A percentile compares a stretch with the other conserved stretches of the same genome.
phyloP scores from a whole-genome alignment of 306 rosid species.

The Malus asiatica region DNA sequence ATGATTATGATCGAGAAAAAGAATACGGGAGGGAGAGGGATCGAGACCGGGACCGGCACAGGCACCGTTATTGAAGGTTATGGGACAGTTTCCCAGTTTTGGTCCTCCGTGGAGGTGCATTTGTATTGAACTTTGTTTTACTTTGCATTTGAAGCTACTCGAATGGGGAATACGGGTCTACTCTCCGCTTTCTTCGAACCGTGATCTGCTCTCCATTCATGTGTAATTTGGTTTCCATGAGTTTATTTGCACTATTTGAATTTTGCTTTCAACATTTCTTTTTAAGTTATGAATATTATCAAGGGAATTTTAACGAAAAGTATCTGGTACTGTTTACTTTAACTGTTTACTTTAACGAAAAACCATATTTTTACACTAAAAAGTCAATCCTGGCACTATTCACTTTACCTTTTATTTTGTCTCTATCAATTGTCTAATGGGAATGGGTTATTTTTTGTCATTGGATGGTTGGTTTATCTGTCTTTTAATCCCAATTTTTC shows the following conservation, averaged over 20 bases:
- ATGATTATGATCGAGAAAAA: slow-evolving; percentile 52
- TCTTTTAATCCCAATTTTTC: neutral
- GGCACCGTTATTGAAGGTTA: slow-evolving; percentile 50
- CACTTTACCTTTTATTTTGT: no score
- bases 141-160: neutral
- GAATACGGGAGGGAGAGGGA: slow-evolving; percentile 63
- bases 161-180: neutral
- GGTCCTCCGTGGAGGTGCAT: neutral
- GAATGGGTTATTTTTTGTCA: neutral
- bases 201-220: neutral
- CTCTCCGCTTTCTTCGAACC: neutral
- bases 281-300: neutral
- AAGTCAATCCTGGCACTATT: no score
- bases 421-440: neutral
- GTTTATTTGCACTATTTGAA: neutral
- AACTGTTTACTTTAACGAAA: no score
- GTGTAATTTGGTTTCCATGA: neutral
- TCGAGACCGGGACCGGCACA: slow-evolving; percentile 24
- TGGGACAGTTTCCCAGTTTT: slow-evolving; percentile 11
- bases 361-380: no score
- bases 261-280: neutral
- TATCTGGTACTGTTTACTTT: no score
- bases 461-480: neutral
- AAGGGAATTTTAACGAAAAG: no score
- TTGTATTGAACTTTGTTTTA: neutral